Percentiles rank a stretch among this genome's conserved stretches.
phyloP scores from a whole-genome alignment of 306 rosid genomes.

The Glycine latifolia region DNA sequence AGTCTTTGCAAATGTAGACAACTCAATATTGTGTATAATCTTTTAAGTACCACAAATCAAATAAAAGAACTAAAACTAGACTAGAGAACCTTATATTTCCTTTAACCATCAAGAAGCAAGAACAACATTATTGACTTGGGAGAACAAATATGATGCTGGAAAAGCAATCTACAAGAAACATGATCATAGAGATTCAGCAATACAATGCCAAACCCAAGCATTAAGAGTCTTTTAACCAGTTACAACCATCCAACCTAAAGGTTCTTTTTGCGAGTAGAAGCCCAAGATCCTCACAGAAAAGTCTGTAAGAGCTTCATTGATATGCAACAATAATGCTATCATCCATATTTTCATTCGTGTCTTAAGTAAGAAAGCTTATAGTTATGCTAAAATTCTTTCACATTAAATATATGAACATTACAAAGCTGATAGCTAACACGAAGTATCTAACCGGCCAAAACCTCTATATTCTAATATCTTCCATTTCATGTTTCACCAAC shows the following conservation, averaged over 20 bases:
- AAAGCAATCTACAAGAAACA: conserved; percentile 25
- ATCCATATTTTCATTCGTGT: conserved; percentile 7
- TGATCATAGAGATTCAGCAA: not conserved
- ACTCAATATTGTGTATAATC: not conserved
- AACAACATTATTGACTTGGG: conserved; percentile 10
- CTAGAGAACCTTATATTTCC: conserved; percentile 25
- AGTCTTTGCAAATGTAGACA: conserved; percentile 28
- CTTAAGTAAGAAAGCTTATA: conserved; percentile 16
- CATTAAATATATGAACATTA: conserved; percentile 22
- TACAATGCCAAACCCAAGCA: not conserved
- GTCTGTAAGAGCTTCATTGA: conserved; percentile 29
- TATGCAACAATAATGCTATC: conserved; percentile 18
- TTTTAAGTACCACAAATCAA: not conserved
- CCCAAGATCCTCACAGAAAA: conserved; percentile 10
- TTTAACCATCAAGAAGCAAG: conserved; percentile 1
- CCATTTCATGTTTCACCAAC: conserved; percentile 21
- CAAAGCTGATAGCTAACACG: conserved; percentile 19
- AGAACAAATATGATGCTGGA: conserved; percentile 14
- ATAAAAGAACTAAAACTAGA: conserved; percentile 22
- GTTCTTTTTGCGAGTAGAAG: not conserved
- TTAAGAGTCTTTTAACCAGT: conserved; percentile 2
- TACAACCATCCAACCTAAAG: conserved; percentile 10
- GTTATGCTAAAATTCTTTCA: not conserved
- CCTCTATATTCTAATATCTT: conserved; percentile 14
- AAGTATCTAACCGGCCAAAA: conserved; percentile 29